Evolutionary conservation across 306 rosid species (phyloP).

Genomic region (Malus fusca): DNA sequence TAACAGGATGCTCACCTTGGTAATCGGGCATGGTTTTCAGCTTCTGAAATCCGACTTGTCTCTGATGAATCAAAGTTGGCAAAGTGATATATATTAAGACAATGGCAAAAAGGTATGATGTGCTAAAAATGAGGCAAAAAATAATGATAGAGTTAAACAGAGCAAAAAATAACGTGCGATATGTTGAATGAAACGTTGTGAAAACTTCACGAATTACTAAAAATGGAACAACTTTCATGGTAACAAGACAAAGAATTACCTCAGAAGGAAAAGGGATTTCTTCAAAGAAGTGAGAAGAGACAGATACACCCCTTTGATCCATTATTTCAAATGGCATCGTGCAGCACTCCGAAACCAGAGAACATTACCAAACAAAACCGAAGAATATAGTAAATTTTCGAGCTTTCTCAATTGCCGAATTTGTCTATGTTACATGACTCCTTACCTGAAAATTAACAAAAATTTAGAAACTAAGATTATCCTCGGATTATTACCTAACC

Average conservation of each 20-base stretch:
- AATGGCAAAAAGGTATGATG: slow-evolving; percentile 3
- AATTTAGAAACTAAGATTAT: background rate
- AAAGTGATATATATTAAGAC: slow-evolving; percentile 17
- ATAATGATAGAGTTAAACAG: background rate
- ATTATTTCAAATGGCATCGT: slow-evolving; percentile 69
- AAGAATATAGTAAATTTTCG: slow-evolving; percentile 12
- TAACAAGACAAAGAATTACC: slow-evolving; percentile 23
- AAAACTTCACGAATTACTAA: background rate
- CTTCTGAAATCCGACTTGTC: slow-evolving; percentile 45
- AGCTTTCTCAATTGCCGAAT: slow-evolving; percentile 19
- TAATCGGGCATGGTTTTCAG: slow-evolving; percentile 41
- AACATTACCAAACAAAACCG: slow-evolving; percentile 1
- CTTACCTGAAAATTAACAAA: slow-evolving; percentile 23
- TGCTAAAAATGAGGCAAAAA: background rate
- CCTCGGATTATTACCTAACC: background rate
- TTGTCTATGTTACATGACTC: slow-evolving; percentile 13
- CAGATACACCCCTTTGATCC: slow-evolving; percentile 56
- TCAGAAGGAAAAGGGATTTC: slow-evolving; percentile 53
- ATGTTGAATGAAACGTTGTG: background rate
- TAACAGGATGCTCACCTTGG: slow-evolving; percentile 43
- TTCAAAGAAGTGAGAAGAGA: slow-evolving; percentile 55
- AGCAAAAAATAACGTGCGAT: background rate
- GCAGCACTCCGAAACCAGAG: slow-evolving; percentile 28
- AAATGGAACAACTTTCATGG: background rate
- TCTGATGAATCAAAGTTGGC: slow-evolving; percentile 38